phyloP scores from a whole-genome alignment of 2,329 filamentous ascomycete species.

The Periconia digitata region DNA sequence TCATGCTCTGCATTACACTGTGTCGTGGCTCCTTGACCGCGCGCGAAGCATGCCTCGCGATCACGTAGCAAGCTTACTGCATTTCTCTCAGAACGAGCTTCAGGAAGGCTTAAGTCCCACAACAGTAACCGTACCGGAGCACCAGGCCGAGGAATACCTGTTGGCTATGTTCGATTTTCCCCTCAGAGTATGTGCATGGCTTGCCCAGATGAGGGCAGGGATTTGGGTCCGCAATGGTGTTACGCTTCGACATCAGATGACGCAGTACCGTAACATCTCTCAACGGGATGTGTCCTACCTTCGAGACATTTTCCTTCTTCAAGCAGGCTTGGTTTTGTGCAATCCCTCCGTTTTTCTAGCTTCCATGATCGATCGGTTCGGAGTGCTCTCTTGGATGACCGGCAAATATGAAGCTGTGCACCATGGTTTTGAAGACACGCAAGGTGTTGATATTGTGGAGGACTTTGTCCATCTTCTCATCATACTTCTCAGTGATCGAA shows the following conservation, averaged over 20 bases:
- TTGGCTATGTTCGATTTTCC: conserved; percentile 92
- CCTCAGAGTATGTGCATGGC: conserved; percentile 89
- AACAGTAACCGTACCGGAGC: conserved; percentile 62
- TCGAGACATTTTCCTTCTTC: conserved; percentile 89
- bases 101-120: conserved; percentile 60
- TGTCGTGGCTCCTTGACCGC: conserved; percentile 94
- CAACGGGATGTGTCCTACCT: conserved; percentile 93
- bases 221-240: conserved; percentile 99
- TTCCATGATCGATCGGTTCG: conserved; percentile 88
- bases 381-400: conserved; percentile 83
- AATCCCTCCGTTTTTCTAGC: conserved; percentile 81
- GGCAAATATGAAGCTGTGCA: conserved; percentile 69
- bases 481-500: conserved; percentile 85
- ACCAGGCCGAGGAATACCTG: conserved; percentile 73
- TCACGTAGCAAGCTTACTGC: conserved; percentile 68
- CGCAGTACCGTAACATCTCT: conserved; percentile 85
- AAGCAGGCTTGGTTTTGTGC: conserved; percentile 86
- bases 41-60: conserved; percentile 73
- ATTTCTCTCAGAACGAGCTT: conserved; percentile 72
- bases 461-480: conserved; percentile 95
- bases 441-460: conserved; percentile 90
- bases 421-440: conserved; percentile 77
- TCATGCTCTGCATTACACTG: conserved; percentile 90
- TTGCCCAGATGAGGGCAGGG: conserved; percentile 95
- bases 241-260: conserved; percentile 91